phyloP scores from a whole-genome alignment of 257 asterid genomes.

The Gentiana dahurica region DNA sequence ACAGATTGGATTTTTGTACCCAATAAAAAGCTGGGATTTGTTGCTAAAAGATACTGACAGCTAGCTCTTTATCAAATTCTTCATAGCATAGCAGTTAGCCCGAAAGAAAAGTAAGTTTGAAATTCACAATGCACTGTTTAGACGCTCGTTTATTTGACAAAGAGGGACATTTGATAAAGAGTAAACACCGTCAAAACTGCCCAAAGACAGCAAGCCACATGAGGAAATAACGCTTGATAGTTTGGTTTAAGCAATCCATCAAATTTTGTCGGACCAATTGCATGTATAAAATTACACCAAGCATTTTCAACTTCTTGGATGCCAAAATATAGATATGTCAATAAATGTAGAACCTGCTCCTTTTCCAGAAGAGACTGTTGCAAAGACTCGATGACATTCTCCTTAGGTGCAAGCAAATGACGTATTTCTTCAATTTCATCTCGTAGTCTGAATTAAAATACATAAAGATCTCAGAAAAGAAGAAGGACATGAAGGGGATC shows the following conservation, averaged over 20 bases:
- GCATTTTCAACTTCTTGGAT: too few relatives aligned
- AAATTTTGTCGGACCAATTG: too few relatives aligned
- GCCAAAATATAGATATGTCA: too few relatives aligned
- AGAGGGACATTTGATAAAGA: neutral
- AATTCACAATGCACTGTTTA: neutral
- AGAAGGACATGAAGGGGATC: too few relatives aligned
- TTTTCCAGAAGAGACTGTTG: conserved; percentile 75
- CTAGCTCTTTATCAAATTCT: neutral
- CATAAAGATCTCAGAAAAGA: too few relatives aligned
- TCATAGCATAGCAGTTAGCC: too few relatives aligned
- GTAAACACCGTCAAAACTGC: neutral
- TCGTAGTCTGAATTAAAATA: conserved; percentile 45
- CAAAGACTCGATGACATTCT: conserved; percentile 70
- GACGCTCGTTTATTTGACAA: neutral
- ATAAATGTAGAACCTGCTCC: conserved; percentile 50
- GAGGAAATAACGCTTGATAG: neutral
- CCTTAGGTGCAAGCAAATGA: conserved; percentile 70
- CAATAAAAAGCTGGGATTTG: too few relatives aligned
- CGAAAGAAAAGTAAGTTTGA: neutral
- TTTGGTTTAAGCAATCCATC: neutral
- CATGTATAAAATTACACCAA: too few relatives aligned
- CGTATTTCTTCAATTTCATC: conserved; percentile 87
- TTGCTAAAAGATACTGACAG: too few relatives aligned
- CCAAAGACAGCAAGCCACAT: neutral
- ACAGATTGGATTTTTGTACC: too few relatives aligned